phyloP scores from a whole-genome alignment of 1,284 basidiomycete species.

The Earliella scabrosa region DNA sequence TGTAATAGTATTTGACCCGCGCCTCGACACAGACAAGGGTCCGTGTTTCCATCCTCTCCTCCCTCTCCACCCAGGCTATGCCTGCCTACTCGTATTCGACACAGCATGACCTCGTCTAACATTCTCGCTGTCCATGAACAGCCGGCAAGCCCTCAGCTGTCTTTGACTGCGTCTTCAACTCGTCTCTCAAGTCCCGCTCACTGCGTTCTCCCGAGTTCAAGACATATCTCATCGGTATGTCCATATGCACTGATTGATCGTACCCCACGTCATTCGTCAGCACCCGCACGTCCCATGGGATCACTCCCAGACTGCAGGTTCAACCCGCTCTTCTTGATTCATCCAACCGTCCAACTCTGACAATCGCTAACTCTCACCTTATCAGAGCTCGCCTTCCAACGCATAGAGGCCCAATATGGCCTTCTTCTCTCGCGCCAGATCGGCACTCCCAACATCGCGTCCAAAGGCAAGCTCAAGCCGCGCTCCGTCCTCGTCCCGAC shows the following conservation, averaged over 20 bases:
- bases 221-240: constrained; percentile 64
- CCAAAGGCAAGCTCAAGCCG: constrained; percentile 65
- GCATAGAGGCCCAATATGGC: constrained; percentile 61
- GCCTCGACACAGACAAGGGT: constrained; percentile 74
- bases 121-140: constrained; percentile 30
- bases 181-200: constrained; percentile 57
- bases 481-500: constrained; percentile 58
- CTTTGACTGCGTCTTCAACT: constrained; percentile 71
- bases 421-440: constrained; percentile 66
- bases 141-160: constrained; percentile 71
- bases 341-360: background rate
- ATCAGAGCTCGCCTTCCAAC: constrained; percentile 68
- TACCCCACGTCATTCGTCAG: constrained; percentile 41
- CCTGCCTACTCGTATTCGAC: too few species aligned
- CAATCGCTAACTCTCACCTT: background rate
- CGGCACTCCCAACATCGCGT: constrained; percentile 69
- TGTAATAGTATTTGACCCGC: constrained; percentile 69
- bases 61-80: background rate
- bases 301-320: too few species aligned
- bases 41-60: constrained; percentile 16
- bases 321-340: constrained; percentile 2
- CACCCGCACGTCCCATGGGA: too few species aligned
- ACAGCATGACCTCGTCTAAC: background rate
- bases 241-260: background rate
- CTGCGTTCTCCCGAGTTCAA: constrained; percentile 68